These are phyloP conservation scores for Scedosporium dehoogii DNA, from an alignment of 2,329 filamentous ascomycete species.

Conservation along the genomic window DNA sequence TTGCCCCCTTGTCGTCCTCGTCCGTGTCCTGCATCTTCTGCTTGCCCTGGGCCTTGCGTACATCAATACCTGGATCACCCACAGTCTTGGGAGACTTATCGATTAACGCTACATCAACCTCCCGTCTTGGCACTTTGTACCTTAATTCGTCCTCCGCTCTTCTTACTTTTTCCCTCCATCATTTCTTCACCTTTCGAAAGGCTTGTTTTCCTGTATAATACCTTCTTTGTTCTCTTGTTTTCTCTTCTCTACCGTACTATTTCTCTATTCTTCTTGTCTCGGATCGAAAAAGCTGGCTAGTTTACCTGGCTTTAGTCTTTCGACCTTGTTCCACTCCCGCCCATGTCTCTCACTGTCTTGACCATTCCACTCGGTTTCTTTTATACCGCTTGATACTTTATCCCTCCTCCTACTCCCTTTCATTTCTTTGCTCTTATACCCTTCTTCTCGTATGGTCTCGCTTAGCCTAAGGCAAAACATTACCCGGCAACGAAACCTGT, in stretches of 20 bases:
- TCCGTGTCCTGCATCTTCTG: neutral
- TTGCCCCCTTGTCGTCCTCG: neutral
- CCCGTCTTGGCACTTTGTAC: constrained; percentile 5
- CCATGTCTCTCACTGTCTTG: no score
- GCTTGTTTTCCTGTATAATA: neutral
- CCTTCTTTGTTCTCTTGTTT: neutral
- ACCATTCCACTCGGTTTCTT: no score
- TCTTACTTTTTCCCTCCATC: neutral
- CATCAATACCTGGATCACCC: neutral
- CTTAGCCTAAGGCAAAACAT: constrained; percentile 4
- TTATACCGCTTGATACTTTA: neutral
- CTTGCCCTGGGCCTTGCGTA: neutral
- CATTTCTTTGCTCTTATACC: neutral
- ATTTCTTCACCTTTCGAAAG: neutral
- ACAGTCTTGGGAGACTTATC: neutral
- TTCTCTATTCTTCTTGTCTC: neutral
- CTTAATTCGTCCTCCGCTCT: constrained; percentile 1
- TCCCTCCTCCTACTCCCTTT: neutral
- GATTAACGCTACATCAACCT: neutral
- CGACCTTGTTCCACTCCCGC: no score
- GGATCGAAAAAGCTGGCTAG: neutral
- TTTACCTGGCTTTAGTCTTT: no score
- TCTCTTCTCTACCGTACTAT: neutral
- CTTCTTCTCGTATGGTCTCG: neutral
- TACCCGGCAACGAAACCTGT: neutral